Percentiles rank a stretch among this genome's conserved stretches.
Evolutionary conservation across 1,139 yeast genomes (phyloP).

Genomic region (Candida pseudocylindracea): DNA sequence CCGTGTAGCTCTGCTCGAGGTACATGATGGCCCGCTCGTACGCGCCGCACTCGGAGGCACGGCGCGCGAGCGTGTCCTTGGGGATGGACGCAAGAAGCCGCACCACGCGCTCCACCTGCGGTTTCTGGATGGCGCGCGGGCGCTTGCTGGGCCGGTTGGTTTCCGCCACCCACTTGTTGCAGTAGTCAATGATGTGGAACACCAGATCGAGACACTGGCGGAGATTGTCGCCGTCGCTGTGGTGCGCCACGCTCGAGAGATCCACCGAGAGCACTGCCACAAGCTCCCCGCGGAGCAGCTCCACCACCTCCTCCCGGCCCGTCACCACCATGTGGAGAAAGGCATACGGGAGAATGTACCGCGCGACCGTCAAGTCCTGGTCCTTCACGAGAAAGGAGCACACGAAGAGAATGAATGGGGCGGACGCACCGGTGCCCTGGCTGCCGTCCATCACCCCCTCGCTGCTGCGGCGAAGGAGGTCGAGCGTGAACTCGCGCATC

Average conservation of each 20-base stretch:
- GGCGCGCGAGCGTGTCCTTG: constrained; percentile 44
- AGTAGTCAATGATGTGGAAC: constrained; percentile 63
- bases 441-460: too few relatives aligned
- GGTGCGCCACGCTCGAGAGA: constrained; percentile 16
- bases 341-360: constrained; percentile 61
- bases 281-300: constrained; percentile 34
- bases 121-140: constrained; percentile 6
- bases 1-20: constrained; percentile 37
- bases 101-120: constrained; percentile 16
- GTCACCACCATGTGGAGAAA: constrained; percentile 43
- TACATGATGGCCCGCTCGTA: constrained; percentile 81
- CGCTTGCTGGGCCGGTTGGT: constrained; percentile 1
- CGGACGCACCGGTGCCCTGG: constrained; percentile 1
- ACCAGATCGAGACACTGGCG: constrained; percentile 49
- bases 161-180: constrained; percentile 48
- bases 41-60: constrained; percentile 69
- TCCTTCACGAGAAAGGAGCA: constrained; percentile 48
- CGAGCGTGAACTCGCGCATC: constrained; percentile 50
- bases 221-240: constrained; percentile 30
- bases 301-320: constrained; percentile 18
- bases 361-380: constrained; percentile 48
- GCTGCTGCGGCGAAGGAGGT: constrained; percentile 23
- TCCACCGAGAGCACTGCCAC: constrained; percentile 28
- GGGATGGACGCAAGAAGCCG: constrained; percentile 33
- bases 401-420: constrained; percentile 30